These are phyloP conservation scores for Parathielavia hyrcaniae DNA, from an alignment of 495 filamentous ascomycete genomes.

Conservation along the genomic window DNA sequence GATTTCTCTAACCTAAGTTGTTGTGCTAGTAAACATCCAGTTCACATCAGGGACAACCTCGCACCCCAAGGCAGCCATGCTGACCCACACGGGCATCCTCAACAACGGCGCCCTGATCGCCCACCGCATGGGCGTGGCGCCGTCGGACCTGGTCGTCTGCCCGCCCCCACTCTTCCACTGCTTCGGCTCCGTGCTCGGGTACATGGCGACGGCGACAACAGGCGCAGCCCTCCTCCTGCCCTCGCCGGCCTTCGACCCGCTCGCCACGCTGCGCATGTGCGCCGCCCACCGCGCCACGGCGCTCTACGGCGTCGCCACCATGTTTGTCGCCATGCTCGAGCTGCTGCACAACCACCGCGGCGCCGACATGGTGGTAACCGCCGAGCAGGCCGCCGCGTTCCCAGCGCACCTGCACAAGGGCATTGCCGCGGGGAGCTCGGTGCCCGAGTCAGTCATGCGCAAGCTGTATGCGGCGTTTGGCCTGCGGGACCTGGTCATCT, in stretches of 20 bases:
- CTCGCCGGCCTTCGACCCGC: conserved; percentile 77
- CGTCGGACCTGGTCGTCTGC: conserved; percentile 60
- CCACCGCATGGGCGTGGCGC: conserved; percentile 58
- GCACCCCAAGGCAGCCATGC: conserved; percentile 83
- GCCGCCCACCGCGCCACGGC: conserved; percentile 75
- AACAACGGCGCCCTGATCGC: conserved; percentile 73
- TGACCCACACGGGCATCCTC: conserved; percentile 76
- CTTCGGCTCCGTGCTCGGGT: conserved; percentile 85
- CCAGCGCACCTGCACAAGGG: conserved; percentile 66
- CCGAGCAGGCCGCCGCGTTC: conserved; percentile 49
- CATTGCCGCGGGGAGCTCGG: conserved; percentile 81
- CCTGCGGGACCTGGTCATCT: conserved; percentile 80
- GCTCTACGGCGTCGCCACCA: conserved; percentile 89
- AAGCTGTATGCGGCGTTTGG: conserved; percentile 70
- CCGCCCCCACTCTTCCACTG: conserved; percentile 71
- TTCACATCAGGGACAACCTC: conserved; percentile 94
- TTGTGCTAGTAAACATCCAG: conserved; percentile 69
- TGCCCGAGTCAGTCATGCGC: conserved; percentile 80
- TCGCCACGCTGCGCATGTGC: conserved; percentile 61
- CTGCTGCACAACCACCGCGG: conserved; percentile 57
- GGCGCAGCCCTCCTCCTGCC: conserved; percentile 82
- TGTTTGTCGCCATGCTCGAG: conserved; percentile 87
- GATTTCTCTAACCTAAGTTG: no score
- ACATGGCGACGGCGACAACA: conserved; percentile 90
- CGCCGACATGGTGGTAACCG: conserved; percentile 28